Evolutionary conservation across 176 grass and related monocot species (phyloP).

Genomic region (Leersia perrieri): DNA sequence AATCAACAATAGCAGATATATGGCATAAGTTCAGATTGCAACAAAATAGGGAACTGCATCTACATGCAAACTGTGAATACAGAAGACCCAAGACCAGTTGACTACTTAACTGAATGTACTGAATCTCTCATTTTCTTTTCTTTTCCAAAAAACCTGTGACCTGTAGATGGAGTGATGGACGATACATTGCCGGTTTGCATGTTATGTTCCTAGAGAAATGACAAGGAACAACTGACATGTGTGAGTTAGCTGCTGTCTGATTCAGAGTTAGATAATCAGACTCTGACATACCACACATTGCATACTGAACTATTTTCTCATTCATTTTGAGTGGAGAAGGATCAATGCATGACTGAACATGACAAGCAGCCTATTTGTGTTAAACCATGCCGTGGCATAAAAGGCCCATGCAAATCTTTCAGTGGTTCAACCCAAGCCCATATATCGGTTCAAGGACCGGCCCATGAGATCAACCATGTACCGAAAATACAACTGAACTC

Average conservation of each 20-base stretch:
- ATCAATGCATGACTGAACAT: too few relatives aligned
- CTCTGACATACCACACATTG: too few relatives aligned
- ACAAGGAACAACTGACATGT: not conserved
- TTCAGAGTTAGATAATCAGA: too few relatives aligned
- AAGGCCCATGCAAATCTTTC: not conserved
- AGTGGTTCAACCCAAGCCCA: not conserved
- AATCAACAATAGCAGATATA: not conserved
- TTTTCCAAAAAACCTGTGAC: not conserved
- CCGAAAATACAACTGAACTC: not conserved
- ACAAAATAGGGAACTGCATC: not conserved
- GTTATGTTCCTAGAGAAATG: not conserved
- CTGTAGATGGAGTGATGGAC: not conserved
- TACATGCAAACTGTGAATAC: not conserved
- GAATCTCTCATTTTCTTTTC: not conserved
- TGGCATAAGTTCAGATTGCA: not conserved
- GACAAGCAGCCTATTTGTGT: not conserved
- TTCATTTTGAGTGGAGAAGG: too few relatives aligned
- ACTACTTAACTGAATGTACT: not conserved
- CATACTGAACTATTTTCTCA: too few relatives aligned
- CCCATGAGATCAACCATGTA: not conserved
- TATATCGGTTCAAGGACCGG: not conserved
- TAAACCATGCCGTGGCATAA: not conserved
- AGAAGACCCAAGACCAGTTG: not conserved
- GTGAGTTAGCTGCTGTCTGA: not conserved
- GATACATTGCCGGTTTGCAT: not conserved